Evolutionary conservation across 345 rosid species (phyloP).

Genomic region (Pseudoturritis turrita): DNA sequence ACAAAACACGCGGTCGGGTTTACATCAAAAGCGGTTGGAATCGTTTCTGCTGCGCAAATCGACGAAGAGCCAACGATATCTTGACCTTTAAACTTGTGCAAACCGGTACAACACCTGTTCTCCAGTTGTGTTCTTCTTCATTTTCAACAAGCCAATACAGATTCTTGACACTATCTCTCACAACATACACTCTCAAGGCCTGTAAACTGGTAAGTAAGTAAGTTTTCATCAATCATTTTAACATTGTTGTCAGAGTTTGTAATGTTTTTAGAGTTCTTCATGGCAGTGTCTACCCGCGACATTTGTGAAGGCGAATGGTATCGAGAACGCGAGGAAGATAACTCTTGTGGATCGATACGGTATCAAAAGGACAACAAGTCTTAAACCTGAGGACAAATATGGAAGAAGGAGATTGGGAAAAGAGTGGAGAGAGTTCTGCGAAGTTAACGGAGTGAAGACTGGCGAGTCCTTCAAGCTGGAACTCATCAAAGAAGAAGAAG

Average conservation of each 20-base stretch:
- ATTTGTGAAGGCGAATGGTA: slow-evolving; percentile 3
- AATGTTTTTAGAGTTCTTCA: neutral
- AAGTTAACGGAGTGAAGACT: neutral
- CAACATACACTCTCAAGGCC: neutral
- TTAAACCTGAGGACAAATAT: neutral
- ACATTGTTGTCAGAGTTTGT: neutral
- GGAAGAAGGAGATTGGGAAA: slow-evolving; percentile 9
- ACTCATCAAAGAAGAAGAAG: neutral
- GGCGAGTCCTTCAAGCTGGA: slow-evolving; percentile 11
- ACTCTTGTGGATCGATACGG: slow-evolving; percentile 7
- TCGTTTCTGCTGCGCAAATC: slow-evolving; percentile 3
- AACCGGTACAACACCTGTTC: neutral
- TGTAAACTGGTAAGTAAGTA: neutral
- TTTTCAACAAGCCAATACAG: neutral
- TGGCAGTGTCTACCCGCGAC: neutral
- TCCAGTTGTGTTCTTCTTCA: slow-evolving; percentile 8
- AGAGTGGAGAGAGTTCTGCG: slow-evolving; percentile 18
- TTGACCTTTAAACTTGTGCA: neutral
- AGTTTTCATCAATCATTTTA: neutral
- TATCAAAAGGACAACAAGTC: neutral
- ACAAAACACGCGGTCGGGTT: neutral
- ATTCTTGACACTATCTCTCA: slow-evolving; percentile 17
- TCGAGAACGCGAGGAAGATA: neutral
- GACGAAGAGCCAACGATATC: neutral
- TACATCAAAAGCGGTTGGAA: slow-evolving; percentile 19